These are phyloP conservation scores for Obba rivulosa DNA, from an alignment of 768 basidiomycete species.

Conservation along the genomic window DNA sequence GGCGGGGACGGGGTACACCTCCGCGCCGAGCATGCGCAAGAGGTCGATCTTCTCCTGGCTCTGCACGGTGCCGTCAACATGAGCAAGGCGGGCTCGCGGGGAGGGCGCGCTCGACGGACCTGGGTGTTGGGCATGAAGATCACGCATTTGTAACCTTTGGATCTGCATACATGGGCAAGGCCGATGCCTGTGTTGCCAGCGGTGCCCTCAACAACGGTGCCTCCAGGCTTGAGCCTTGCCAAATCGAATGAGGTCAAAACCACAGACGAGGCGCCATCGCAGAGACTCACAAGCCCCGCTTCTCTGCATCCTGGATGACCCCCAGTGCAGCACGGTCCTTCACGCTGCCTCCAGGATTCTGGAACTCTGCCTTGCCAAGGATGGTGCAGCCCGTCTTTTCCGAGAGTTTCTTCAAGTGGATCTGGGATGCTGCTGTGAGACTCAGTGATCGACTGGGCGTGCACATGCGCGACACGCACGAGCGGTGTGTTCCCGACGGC, in stretches of 20 bases:
- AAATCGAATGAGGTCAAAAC: not conserved
- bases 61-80: slow-evolving; percentile 30
- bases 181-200: slow-evolving; percentile 99
- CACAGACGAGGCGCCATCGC: not conserved
- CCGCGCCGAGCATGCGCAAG: slow-evolving; percentile 94
- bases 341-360: slow-evolving; percentile 97
- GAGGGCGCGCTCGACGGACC: slow-evolving; percentile 34
- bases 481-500: slow-evolving; percentile 93
- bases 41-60: slow-evolving; percentile 99
- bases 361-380: slow-evolving; percentile 96
- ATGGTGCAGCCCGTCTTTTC: slow-evolving; percentile 80
- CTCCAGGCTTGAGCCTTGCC: slow-evolving; percentile 77
- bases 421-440: slow-evolving; percentile 40
- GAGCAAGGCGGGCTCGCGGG: not conserved
- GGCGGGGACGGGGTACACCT: slow-evolving; percentile 93
- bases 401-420: slow-evolving; percentile 76
- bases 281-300: slow-evolving; percentile 62
- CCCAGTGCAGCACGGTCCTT: slow-evolving; percentile 97
- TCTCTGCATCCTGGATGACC: slow-evolving; percentile 81
- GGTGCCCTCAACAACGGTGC: slow-evolving; percentile 96
- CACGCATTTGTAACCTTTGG: slow-evolving; percentile 92
- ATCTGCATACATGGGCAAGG: slow-evolving; percentile 89
- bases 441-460: not conserved
- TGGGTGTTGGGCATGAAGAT: slow-evolving; percentile 99
- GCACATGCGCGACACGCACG: slow-evolving; percentile 33